Evolutionary conservation across 108 stramenopile genomes (phyloP), one percentile per base, ranked within the genome.

Genomic region (Pseudonitzschia multistriata): DNA sequence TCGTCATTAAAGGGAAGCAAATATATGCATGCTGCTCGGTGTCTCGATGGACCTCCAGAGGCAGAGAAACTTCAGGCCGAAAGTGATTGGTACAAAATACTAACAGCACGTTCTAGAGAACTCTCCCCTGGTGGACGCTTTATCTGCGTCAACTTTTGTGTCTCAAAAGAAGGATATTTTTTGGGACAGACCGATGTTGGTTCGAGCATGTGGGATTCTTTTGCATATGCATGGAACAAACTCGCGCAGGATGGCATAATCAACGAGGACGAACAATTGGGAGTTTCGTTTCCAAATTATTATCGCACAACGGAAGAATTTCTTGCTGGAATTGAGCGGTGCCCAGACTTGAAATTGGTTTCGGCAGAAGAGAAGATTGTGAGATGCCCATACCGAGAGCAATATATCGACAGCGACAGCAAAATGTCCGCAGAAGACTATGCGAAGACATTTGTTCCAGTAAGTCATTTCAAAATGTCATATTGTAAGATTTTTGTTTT

Each of bases 271-370:
- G 81, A 85, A 64, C 29, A 54, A 50, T 33, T 42, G 17, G 79
- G 73, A 28, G 73, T 81, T n/a, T 74, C 71, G 0, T 85, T 85
- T 64, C 81, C 85, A 3, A 79, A 71, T 54, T 81, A 82, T 70
- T 85, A 85, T 60, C 49, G 79, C 14, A 74, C 79, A 0, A 73
- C 47, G 28, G 70, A 80, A 28, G 85, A 85, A 48, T 79, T 76
- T 53, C 24, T 70, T 11, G 76, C 59, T 1, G 75, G 75, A 21
- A 59, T 81, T 33, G 79, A 78, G 25, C 30, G 49, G 2, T 67
- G 54, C 55, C 40, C 24, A 11, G 78, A 69, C 3, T 39, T 83
- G 31, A 70, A 71, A 49, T 42, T 83, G 5, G 45, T 83, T 30
- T 67, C 70, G 10, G 48, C 67, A 14, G 78, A 79, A 47, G 81